These are phyloP conservation scores for Huntiella moniliformis DNA, from an alignment of 2,329 filamentous ascomycete species.

Conservation along the genomic window DNA sequence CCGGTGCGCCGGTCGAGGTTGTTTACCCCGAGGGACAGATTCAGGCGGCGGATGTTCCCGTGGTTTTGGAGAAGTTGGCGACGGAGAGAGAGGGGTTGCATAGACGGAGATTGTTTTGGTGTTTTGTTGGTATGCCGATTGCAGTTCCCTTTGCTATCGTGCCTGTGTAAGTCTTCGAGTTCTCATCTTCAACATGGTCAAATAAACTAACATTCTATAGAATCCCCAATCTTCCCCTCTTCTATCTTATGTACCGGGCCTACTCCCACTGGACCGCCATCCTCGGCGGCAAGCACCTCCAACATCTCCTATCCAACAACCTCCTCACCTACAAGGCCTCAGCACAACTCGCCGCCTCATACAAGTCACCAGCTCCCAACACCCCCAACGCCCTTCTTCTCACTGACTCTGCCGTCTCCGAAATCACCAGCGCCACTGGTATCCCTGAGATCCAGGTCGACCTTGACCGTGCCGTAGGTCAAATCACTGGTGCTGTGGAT, in stretches of 20 bases:
- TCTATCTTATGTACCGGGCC: constrained; percentile 79
- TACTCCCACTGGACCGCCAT: constrained; percentile 86
- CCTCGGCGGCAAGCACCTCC: constrained; percentile 64
- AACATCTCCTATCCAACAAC: constrained; percentile 59
- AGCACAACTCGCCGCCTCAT: constrained; percentile 53
- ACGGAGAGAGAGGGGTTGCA: constrained; percentile 69
- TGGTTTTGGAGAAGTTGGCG: constrained; percentile 50
- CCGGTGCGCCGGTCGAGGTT: constrained; percentile 39
- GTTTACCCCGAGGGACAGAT: constrained; percentile 59
- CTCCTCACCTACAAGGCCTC: constrained; percentile 50
- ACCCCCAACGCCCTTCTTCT: no score
- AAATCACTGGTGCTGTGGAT: constrained; percentile 38
- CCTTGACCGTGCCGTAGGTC: constrained; percentile 57
- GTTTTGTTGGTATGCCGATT: constrained; percentile 64
- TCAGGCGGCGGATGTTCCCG: constrained; percentile 39
- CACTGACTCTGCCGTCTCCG: background rate
- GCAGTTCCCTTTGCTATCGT: constrained; percentile 66
- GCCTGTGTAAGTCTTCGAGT: constrained; percentile 48
- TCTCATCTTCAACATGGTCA: background rate
- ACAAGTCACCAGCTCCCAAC: constrained; percentile 21
- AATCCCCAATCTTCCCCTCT: constrained; percentile 87
- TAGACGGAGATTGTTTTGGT: constrained; percentile 59
- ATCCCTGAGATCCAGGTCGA: constrained; percentile 49
- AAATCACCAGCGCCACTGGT: background rate
- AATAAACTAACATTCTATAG: constrained; percentile 23